Conservation (phyloP, 306 rosid genomes). For the Quercus suber region DNA sequence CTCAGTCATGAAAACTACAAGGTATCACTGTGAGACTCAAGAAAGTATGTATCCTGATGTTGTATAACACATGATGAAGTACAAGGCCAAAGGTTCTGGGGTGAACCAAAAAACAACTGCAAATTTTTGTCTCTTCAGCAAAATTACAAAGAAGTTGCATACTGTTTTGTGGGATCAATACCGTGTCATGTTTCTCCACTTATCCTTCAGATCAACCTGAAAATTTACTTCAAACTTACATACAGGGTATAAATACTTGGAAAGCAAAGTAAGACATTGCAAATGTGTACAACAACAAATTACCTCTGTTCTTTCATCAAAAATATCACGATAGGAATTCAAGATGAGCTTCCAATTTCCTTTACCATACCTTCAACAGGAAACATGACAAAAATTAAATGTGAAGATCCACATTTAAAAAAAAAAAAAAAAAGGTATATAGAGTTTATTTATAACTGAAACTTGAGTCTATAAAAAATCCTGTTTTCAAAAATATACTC, state of each 20-base stretch:
- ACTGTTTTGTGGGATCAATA: not conserved
- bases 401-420: not conserved
- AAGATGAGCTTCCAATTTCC: conserved; percentile 72
- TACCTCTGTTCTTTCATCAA: conserved; percentile 71
- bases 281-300: conserved; percentile 10
- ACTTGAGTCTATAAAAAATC: not conserved
- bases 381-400: conserved; percentile 24
- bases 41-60: not conserved
- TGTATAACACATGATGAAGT: not conserved
- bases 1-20: not conserved
- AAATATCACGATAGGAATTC: conserved; percentile 40
- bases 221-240: conserved; percentile 11
- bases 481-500: not conserved
- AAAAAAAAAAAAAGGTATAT: no score
- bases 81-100: not conserved
- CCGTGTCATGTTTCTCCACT: conserved; percentile 78
- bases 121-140: not conserved
- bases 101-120: not conserved
- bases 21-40: not conserved
- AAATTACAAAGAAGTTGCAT: not conserved
- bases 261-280: conserved; percentile 11
- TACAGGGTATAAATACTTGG: not conserved
- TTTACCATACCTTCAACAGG: conserved; percentile 60
- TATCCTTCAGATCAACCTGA: conserved; percentile 92
- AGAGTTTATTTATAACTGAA: conserved; percentile 5